phyloP scores from a whole-genome alignment of 768 basidiomycete genomes.

The Amanita pallidorosea region DNA sequence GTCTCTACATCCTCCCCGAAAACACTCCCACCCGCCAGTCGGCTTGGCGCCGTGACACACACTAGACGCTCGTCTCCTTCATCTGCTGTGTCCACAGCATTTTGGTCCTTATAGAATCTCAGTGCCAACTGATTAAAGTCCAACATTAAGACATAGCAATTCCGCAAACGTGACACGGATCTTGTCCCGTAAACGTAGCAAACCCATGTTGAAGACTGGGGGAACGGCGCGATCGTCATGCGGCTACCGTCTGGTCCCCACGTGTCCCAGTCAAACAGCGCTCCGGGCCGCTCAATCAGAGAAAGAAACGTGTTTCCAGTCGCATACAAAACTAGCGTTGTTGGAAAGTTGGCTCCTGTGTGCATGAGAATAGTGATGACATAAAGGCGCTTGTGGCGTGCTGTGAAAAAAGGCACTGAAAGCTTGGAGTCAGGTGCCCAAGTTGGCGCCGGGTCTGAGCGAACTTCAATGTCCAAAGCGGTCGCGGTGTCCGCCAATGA shows the following conservation, averaged over 20 bases:
- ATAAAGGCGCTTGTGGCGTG: slow-evolving; percentile 30
- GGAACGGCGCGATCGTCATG: slow-evolving; percentile 21
- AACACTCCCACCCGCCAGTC: slow-evolving; percentile 18
- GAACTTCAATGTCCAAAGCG: slow-evolving; percentile 28
- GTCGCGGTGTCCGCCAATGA: slow-evolving; percentile 15
- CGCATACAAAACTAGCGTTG: slow-evolving; percentile 30
- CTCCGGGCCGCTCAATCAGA: slow-evolving; percentile 15
- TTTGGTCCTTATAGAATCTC: slow-evolving; percentile 13
- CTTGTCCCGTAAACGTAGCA: slow-evolving; percentile 46
- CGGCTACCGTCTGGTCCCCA: slow-evolving; percentile 44
- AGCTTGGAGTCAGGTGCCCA: slow-evolving; percentile 26
- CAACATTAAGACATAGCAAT: slow-evolving; percentile 25
- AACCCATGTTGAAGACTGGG: slow-evolving; percentile 38
- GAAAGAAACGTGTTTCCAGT: slow-evolving; percentile 28
- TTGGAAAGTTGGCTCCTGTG: slow-evolving; percentile 13
- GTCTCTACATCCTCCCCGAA: slow-evolving; percentile 33
- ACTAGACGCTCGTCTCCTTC: slow-evolving; percentile 7
- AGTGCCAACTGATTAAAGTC: slow-evolving; percentile 41
- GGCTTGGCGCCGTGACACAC: slow-evolving; percentile 12
- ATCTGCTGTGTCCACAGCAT: not conserved
- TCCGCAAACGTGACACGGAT: slow-evolving; percentile 4
- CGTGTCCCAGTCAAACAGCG: slow-evolving; percentile 28
- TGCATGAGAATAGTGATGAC: slow-evolving; percentile 33
- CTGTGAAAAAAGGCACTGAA: slow-evolving; percentile 36
- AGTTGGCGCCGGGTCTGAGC: slow-evolving; percentile 41